These are phyloP conservation scores for Trichoderma lentiforme DNA, from an alignment of 2,329 filamentous ascomycete genomes.

Conservation along the genomic window DNA sequence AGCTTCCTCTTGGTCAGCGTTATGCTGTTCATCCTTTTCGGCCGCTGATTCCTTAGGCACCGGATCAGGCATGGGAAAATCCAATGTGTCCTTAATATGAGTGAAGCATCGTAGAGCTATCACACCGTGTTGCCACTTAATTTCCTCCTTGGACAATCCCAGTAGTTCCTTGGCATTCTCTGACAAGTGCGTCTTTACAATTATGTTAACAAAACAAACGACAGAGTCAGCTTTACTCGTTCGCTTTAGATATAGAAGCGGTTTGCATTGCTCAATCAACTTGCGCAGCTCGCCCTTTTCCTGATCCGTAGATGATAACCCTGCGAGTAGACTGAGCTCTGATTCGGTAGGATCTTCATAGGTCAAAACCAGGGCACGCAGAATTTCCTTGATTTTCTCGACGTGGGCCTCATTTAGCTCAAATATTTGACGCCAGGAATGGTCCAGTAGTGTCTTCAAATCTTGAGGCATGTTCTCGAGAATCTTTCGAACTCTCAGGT, in stretches of 20 bases:
- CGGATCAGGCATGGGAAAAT: constrained; percentile 23
- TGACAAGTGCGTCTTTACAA: constrained; percentile 39
- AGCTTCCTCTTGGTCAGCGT: not conserved
- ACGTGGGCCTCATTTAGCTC: constrained; percentile 29
- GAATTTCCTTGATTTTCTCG: constrained; percentile 42
- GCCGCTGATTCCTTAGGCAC: not conserved
- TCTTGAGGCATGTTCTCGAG: constrained; percentile 41
- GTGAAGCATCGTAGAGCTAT: constrained; percentile 38
- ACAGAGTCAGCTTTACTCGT: not conserved
- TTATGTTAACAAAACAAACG: constrained; percentile 26
- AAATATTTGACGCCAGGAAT: constrained; percentile 39
- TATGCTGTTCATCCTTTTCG: not conserved
- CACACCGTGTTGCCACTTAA: constrained; percentile 42
- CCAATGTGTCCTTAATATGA: constrained; percentile 35
- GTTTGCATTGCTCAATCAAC: constrained; percentile 39
- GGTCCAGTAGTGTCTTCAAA: constrained; percentile 35
- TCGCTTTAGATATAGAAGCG: constrained; percentile 29
- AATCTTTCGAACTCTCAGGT: constrained; percentile 37
- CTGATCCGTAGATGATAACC: constrained; percentile 31
- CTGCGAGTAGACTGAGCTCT: constrained; percentile 38
- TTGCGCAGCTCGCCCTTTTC: constrained; percentile 34
- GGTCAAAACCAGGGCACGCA: constrained; percentile 40
- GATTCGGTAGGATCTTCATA: constrained; percentile 39
- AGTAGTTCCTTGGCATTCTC: constrained; percentile 35
- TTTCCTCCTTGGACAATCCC: constrained; percentile 37